Evolutionary conservation across 2,329 filamentous ascomycete species (phyloP).

Genomic region (Diplodia corticola): DNA sequence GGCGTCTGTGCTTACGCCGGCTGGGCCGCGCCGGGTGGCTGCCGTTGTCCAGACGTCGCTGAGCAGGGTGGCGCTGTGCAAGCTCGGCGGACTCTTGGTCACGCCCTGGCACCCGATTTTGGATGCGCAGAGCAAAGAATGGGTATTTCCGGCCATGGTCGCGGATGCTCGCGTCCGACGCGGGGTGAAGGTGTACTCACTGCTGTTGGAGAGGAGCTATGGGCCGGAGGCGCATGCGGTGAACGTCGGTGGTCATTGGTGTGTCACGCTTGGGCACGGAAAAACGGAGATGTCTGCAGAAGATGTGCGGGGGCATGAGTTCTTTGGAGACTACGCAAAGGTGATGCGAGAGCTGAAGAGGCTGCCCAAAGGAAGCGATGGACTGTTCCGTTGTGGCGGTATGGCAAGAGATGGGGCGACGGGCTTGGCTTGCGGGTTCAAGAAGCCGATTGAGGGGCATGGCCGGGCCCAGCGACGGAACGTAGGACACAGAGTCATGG

Average conservation of each 20-base stretch:
- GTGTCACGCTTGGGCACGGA: constrained; percentile 62
- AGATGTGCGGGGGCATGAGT: constrained; percentile 53
- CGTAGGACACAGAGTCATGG: too few species aligned
- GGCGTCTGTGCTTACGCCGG: constrained; percentile 47
- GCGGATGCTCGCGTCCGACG: constrained; percentile 41
- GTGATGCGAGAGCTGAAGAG: neutral
- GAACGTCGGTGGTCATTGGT: constrained; percentile 46
- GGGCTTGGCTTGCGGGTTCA: neutral
- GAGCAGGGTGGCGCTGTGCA: constrained; percentile 44
- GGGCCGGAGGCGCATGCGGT: constrained; percentile 54
- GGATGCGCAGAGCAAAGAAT: constrained; percentile 35
- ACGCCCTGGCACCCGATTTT: constrained; percentile 63
- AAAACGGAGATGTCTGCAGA: constrained; percentile 36
- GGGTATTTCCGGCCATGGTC: constrained; percentile 51
- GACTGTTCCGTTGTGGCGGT: constrained; percentile 1
- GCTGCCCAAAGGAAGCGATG: neutral
- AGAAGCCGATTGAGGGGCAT: neutral
- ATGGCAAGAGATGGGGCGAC: neutral
- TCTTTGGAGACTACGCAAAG: constrained; percentile 55
- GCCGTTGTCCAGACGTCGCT: constrained; percentile 56
- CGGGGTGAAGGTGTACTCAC: constrained; percentile 57
- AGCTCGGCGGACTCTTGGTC: constrained; percentile 51
- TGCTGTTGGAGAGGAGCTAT: constrained; percentile 53
- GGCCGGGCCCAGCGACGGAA: too few species aligned
- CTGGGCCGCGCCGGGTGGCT: constrained; percentile 51